Conservation (phyloP, 345 rosid species). For the Citrus inodora region DNA sequence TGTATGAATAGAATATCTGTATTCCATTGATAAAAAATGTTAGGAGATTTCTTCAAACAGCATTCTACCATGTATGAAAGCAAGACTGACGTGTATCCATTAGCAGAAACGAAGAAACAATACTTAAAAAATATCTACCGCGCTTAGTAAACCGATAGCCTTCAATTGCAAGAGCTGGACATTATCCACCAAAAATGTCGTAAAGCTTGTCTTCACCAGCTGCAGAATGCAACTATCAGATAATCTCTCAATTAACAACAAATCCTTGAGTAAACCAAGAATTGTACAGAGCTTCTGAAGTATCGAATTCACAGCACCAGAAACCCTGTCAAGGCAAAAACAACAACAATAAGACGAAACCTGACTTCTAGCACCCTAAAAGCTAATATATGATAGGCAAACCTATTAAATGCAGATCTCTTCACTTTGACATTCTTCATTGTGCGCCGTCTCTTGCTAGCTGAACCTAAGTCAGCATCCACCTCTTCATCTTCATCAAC, state of each 20-base stretch:
- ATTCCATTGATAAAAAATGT: conserved; percentile 17
- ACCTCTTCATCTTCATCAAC: conserved; percentile 89
- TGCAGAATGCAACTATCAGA: conserved; percentile 98
- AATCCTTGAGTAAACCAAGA: conserved; percentile 87
- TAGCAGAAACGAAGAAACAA: conserved; percentile 8
- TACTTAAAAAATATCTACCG: conserved; percentile 49
- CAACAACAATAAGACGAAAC: conserved; percentile 21
- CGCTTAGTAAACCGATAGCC: conserved; percentile 77
- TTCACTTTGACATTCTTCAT: conserved; percentile 66
- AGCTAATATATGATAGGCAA: conserved; percentile 30
- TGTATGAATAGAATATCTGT: conserved; percentile 86
- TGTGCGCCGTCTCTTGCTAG: conserved; percentile 73
- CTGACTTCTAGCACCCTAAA: not conserved
- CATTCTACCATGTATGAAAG: not conserved
- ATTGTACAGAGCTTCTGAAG: conserved; percentile 93
- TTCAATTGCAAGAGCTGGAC: conserved; percentile 95
- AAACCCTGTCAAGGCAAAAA: conserved; percentile 60
- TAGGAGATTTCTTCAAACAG: conserved; percentile 1
- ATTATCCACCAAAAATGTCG: conserved; percentile 93
- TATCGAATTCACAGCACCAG: conserved; percentile 69
- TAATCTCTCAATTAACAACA: conserved; percentile 76
- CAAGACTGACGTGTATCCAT: not conserved
- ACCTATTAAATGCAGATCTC: conserved; percentile 76
- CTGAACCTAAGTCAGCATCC: conserved; percentile 66
- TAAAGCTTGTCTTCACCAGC: conserved; percentile 77